Base-by-base conservation (phyloP, 2,329 filamentous ascomycete genomes). In the Neobulgaria alba region DNA sequence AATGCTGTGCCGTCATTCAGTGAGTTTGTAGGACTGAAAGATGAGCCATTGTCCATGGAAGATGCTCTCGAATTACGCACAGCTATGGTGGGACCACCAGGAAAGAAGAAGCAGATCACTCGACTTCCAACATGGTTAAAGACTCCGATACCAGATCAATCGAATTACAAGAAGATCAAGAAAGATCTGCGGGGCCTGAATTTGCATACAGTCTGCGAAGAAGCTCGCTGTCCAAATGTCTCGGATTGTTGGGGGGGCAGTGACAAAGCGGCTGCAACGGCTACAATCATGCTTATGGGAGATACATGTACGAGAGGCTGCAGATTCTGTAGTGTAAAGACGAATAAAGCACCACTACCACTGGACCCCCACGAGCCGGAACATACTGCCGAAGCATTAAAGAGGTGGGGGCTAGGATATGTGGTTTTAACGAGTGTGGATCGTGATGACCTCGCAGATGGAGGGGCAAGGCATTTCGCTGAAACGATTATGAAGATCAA, bases 231-330 rank as follows among this genome's bases (percentile, higher is more conserved):
- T 64, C 92, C 92, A 46, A 98, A 98, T 64, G 95, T 98, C 46
- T 88, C 84, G 49, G 90, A 96, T 62, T 98, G 92, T 69, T 98
- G 92, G 92, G 92, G 92, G 47, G 92, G 92, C 23, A 79, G 73
- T 59, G 78, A 83, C 62, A 95, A 95, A 68, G 82, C 79, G 51
- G 82, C 87, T 18, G 92, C 92, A 3, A 98, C 92, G 21, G 92
- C 92, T 2, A 98, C 92, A 9, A 96, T 98, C 64, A 98, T 98
- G 92, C 69, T 98, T 35, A 96, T 96, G 89, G 92, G 92, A 50
- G 92, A 98, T 63, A 96, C 90, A 7, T 98, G 92, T 65, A 98
- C 92, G 14, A 77, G 92, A 45, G 92, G 90, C 14, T 98, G 92
- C 65, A 79, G 92, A 39, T 98, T 98, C 71, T 98, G 92, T 73